Evolutionary conservation across 2,329 filamentous ascomycete genomes (phyloP).

Genomic region (Scytalidium sp.): DNA sequence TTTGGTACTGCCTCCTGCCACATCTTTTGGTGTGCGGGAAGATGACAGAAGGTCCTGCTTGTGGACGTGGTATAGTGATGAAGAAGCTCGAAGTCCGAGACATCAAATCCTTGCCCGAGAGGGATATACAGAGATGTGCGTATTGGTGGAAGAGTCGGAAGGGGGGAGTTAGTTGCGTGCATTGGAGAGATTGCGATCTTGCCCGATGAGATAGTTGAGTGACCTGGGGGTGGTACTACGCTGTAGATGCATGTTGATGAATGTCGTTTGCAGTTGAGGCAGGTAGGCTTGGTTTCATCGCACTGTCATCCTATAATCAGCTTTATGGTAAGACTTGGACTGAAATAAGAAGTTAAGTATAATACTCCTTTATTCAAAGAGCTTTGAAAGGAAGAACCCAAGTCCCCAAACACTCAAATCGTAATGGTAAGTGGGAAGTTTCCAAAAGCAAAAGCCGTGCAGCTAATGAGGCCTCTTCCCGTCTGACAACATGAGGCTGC

Average conservation of each 20-base stretch:
- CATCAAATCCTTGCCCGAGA: neutral
- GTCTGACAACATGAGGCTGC: too few species aligned
- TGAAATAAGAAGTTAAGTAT: too few species aligned
- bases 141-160: slow-evolving; percentile 2
- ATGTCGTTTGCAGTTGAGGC: slow-evolving; percentile 14
- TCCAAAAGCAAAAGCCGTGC: too few species aligned
- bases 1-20: slow-evolving; percentile 13
- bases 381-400: too few species aligned
- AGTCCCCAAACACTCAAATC: too few species aligned
- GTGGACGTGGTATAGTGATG: slow-evolving; percentile 16
- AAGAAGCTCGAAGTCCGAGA: slow-evolving; percentile 15
- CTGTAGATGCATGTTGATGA: slow-evolving; percentile 12
- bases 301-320: slow-evolving; percentile 12
- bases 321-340: neutral
- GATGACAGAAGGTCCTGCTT: slow-evolving; percentile 8
- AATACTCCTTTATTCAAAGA: neutral
- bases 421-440: too few species aligned
- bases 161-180: neutral
- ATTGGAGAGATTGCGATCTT: neutral
- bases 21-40: slow-evolving; percentile 4
- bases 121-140: slow-evolving; percentile 1
- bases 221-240: neutral
- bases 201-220: neutral
- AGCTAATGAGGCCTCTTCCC: too few species aligned
- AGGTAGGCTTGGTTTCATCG: slow-evolving; percentile 16